These are phyloP conservation scores for Neurospora sp. DNA, from an alignment of 495 filamentous ascomycete species.

Conservation along the genomic window DNA sequence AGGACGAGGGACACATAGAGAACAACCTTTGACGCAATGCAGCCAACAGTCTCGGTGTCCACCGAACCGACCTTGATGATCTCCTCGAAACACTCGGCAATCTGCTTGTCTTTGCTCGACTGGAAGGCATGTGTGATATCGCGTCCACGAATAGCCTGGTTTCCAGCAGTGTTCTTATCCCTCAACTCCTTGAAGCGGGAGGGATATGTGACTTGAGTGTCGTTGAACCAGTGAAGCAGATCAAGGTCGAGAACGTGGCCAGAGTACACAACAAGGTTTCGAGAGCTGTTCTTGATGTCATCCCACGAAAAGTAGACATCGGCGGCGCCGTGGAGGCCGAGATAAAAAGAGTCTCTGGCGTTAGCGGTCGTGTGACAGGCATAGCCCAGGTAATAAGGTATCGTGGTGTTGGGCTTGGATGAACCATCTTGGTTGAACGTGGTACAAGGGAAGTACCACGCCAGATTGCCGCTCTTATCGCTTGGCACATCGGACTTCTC, in stretches of 20 bases:
- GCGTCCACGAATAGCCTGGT: conserved; percentile 67
- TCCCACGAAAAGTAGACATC: conserved; percentile 93
- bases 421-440: conserved; percentile 93
- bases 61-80: conserved; percentile 94
- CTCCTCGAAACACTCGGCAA: conserved; percentile 78
- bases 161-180: conserved; percentile 35
- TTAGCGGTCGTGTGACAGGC: conserved; percentile 70
- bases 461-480: conserved; percentile 61
- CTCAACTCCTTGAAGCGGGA: conserved; percentile 68
- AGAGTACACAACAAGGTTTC: conserved; percentile 87
- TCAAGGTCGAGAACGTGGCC: conserved; percentile 91
- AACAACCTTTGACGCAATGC: conserved; percentile 94
- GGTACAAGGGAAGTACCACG: conserved; percentile 95
- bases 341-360: conserved; percentile 70
- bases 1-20: conserved; percentile 90
- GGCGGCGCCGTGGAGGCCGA: conserved; percentile 39
- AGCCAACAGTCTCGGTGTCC: conserved; percentile 92
- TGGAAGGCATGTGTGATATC: conserved; percentile 88
- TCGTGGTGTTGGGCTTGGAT: conserved; percentile 58
- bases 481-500: conserved; percentile 68
- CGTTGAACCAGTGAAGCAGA: conserved; percentile 85
- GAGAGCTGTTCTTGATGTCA: conserved; percentile 76
- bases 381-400: conserved; percentile 72
- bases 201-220: conserved; percentile 69
- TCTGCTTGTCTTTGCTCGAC: conserved; percentile 59